Evolutionary conservation across 106 monocot species (phyloP), one percentile per base, ranked within the genome.

Genomic region (Dendrobium catenatum): DNA sequence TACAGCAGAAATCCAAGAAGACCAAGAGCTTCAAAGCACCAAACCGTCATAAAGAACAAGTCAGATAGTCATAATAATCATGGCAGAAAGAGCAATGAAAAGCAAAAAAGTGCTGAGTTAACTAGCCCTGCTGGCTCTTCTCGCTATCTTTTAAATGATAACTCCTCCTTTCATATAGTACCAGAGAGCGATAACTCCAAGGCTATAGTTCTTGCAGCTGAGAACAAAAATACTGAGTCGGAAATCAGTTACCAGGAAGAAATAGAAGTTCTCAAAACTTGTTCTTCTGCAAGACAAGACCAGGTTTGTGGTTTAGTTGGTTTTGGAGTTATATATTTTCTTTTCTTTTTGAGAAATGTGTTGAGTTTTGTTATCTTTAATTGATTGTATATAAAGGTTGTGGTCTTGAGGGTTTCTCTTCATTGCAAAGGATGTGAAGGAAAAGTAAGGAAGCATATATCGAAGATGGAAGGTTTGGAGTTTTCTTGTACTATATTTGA

Each of bases 121-220:
- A 64, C 58, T 67, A 89, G 89, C 67, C 95, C 95, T 7, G 81
- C 85, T 0, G 75, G 78, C 68, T 95, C 95, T 7, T 81, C 93
- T 3, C 68, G 93, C 22, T 96, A 64, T 81, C 76, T 96, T 56
- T 84, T 96, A 0, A 81, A 86, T 56, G 87, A 84, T 29, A 59
- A 26, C 20, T 68, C 79, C 43, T 79, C 68, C 29, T 76, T 80
- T 46, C 87, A 89, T 54, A 74, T 81, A 24, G 77, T 55, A 79
- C 64, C 81, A 17, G 79, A 82, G 46, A n/a, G 56, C 27, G 84
- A 88, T 13, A 78, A 72, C 16, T 5, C 16, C 31, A 9, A 46
- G 3, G 42, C 75, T 20, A 42, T 80, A 15, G 81, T 75, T 44
- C 42, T 3, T 37, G 37, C 75, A 42, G 75, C 47, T 37, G 72